Percentiles rank a stretch among this genome's conserved stretches.
These are phyloP conservation scores for Bimuria novae-zelandiae DNA, from an alignment of 2,329 filamentous ascomycete species.

Conservation along the genomic window DNA sequence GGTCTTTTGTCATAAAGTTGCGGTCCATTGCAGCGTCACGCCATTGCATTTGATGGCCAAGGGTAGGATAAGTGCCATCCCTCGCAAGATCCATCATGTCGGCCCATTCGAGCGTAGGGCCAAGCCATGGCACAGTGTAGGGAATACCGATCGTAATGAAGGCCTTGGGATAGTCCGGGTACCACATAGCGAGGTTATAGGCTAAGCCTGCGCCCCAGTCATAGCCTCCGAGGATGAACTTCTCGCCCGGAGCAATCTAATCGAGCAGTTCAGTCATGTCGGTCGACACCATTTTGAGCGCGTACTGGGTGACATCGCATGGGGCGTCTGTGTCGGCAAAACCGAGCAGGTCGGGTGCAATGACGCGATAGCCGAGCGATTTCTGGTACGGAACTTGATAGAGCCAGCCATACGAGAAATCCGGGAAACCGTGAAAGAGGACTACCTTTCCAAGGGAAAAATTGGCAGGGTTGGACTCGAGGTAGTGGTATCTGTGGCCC, in stretches of 20 bases:
- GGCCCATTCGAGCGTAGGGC: neutral
- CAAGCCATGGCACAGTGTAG: conserved; percentile 4
- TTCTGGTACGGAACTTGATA: conserved; percentile 71
- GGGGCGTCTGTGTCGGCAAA: conserved; percentile 68
- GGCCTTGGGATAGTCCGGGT: neutral
- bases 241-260: conserved; percentile 36
- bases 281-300: neutral
- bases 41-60: conserved; percentile 5
- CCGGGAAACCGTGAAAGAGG: conserved; percentile 73
- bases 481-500: neutral
- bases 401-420: conserved; percentile 80
- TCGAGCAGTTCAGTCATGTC: conserved; percentile 6
- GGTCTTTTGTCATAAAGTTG: neutral
- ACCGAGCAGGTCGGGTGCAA: conserved; percentile 73
- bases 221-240: conserved; percentile 80
- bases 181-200: conserved; percentile 4
- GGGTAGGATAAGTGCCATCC: neutral
- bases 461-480: neutral
- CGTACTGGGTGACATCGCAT: neutral
- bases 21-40: neutral
- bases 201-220: conserved; percentile 63
- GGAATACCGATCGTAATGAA: conserved; percentile 3
- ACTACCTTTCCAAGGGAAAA: neutral
- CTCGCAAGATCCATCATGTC: conserved; percentile 1
- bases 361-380: conserved; percentile 53